Conservation (phyloP, 2,329 filamentous ascomycete genomes). For the Arthrocladium fulminans region DNA sequence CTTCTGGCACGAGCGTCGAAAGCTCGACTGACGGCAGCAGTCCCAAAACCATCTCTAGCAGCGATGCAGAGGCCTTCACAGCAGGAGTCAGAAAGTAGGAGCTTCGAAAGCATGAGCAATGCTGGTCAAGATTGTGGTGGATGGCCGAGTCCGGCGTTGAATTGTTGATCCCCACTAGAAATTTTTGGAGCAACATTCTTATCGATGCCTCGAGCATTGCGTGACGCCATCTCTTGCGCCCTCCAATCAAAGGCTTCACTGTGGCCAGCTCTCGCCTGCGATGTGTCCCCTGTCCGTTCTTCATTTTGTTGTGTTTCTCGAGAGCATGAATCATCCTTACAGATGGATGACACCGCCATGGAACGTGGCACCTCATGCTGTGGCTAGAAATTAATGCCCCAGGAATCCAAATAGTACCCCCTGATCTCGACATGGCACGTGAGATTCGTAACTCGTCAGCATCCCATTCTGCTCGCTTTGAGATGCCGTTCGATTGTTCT, state of each 20-base stretch:
- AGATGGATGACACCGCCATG: too few relatives aligned
- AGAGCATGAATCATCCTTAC: too few relatives aligned
- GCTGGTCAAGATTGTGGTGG: neutral
- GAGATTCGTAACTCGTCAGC: too few relatives aligned
- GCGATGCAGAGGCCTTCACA: neutral
- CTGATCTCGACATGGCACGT: too few relatives aligned
- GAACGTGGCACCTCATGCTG: too few relatives aligned
- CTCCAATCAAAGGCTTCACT: neutral
- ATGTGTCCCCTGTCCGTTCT: too few relatives aligned
- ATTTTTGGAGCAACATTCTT: neutral
- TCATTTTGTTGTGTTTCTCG: too few relatives aligned
- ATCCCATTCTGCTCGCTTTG: too few relatives aligned
- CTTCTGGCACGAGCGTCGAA: neutral
- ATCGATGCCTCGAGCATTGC: neutral
- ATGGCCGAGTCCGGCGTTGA: neutral
- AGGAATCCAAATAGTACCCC: too few relatives aligned
- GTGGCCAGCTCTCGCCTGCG: neutral
- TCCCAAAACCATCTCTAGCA: neutral
- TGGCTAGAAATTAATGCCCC: too few relatives aligned
- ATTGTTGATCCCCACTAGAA: neutral
- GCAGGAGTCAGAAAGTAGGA: neutral
- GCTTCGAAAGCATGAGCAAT: neutral
- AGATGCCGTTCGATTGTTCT: too few relatives aligned
- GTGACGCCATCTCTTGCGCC: neutral
- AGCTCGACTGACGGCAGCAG: constrained; percentile 1